Conservation (phyloP, 768 basidiomycete genomes). For the Panaeolus cyanescens region DNA sequence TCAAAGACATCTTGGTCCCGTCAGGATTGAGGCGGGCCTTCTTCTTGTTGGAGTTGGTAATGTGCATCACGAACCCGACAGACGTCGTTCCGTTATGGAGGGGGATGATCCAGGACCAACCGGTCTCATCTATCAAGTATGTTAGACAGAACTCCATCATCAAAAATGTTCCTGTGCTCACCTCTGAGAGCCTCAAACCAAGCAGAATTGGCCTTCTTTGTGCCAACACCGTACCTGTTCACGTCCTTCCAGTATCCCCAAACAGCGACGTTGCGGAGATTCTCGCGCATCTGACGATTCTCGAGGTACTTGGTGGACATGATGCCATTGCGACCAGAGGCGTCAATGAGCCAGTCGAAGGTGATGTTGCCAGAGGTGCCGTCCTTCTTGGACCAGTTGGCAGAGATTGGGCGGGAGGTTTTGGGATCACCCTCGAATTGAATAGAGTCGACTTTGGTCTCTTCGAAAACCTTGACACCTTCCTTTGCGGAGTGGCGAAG, state of each 20-base stretch:
- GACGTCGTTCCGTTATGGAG: slow-evolving; percentile 51
- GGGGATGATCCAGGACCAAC: slow-evolving; percentile 62
- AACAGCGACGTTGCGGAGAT: slow-evolving; percentile 58
- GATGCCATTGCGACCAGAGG: slow-evolving; percentile 59
- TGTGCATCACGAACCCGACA: slow-evolving; percentile 51
- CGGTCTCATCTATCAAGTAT: slow-evolving; percentile 43
- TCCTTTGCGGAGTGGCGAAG: slow-evolving; percentile 51
- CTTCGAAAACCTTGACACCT: slow-evolving; percentile 52
- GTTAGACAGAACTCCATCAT: not conserved
- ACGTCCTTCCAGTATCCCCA: slow-evolving; percentile 70
- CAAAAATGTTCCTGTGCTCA: slow-evolving; percentile 15
- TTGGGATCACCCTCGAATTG: slow-evolving; percentile 38
- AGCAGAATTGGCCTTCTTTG: slow-evolving; percentile 43
- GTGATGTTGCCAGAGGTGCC: slow-evolving; percentile 40
- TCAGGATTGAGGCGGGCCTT: slow-evolving; percentile 21
- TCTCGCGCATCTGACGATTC: slow-evolving; percentile 53
- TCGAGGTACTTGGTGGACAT: slow-evolving; percentile 61
- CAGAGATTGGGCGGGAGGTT: slow-evolving; percentile 35
- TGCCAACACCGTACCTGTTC: slow-evolving; percentile 42
- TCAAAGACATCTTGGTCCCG: slow-evolving; percentile 20
- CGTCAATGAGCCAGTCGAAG: slow-evolving; percentile 67
- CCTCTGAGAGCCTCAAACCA: slow-evolving; percentile 61
- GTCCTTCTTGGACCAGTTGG: slow-evolving; percentile 36
- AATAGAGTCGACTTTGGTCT: slow-evolving; percentile 45
- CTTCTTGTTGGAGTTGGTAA: slow-evolving; percentile 33